Conservation (phyloP, 306 rosid genomes). For the Lagenaria siceraria region DNA sequence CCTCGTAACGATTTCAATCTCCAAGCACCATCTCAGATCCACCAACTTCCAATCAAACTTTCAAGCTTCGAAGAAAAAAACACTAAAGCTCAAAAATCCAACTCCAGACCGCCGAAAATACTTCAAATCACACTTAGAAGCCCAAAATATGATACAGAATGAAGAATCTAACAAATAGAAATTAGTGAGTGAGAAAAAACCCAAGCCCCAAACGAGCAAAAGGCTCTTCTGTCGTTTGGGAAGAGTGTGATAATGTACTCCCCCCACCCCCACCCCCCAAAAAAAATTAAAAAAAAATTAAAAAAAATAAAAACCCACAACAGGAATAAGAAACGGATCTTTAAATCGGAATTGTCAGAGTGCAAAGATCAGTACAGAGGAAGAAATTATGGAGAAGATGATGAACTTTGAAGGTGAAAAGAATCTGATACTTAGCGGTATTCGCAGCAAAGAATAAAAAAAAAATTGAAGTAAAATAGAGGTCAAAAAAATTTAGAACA, state of each 20-base stretch:
- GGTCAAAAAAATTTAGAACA: neutral
- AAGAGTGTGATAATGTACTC: neutral
- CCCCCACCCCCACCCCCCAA: too few species aligned
- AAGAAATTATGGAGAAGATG: neutral
- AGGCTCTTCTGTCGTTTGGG: neutral
- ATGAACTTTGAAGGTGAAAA: neutral
- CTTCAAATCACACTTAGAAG: slow-evolving; percentile 9
- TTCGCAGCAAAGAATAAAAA: neutral
- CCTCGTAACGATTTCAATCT: slow-evolving; percentile 3
- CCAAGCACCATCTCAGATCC: slow-evolving; percentile 44
- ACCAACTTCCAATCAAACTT: slow-evolving; percentile 9
- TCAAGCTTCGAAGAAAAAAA: slow-evolving; percentile 5
- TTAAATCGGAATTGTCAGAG: neutral
- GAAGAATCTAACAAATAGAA: slow-evolving; percentile 10
- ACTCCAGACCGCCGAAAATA: neutral
- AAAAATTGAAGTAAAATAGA: neutral
- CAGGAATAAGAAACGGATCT: neutral
- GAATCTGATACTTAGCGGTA: neutral
- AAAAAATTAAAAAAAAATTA: too few species aligned
- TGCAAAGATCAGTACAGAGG: neutral
- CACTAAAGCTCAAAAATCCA: neutral
- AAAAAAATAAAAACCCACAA: neutral
- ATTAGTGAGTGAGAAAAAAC: neutral
- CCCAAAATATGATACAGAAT: slow-evolving; percentile 4
- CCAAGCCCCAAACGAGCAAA: slow-evolving; percentile 4